A percentile compares a stretch with the other conserved stretches of the same genome.
Evolutionary conservation across 805 yeast genomes (phyloP).

Genomic region (Pichia cabralensis): DNA sequence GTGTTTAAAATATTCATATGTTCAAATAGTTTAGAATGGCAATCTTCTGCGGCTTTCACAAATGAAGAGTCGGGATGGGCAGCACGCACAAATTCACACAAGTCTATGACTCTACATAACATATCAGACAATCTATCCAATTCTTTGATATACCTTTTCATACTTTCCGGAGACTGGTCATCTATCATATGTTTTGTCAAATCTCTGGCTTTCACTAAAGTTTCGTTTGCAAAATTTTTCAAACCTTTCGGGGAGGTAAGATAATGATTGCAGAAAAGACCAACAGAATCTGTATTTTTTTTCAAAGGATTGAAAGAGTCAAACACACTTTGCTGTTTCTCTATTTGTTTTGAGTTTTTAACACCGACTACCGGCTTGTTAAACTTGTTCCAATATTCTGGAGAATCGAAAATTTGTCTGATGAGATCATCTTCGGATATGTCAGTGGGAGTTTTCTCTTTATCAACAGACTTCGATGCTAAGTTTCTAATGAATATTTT

Average conservation of each 20-base stretch:
- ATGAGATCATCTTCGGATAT: slow-evolving; percentile 21
- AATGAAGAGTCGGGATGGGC: slow-evolving; percentile 71
- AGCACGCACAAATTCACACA: slow-evolving; percentile 85
- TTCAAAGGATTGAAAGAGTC: neutral
- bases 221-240: slow-evolving; percentile 50
- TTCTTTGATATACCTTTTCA: slow-evolving; percentile 43
- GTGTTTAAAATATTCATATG: slow-evolving; percentile 91
- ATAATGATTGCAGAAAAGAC: slow-evolving; percentile 67
- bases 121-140: slow-evolving; percentile 82
- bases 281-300: slow-evolving; percentile 22
- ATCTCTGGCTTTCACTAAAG: slow-evolving; percentile 54
- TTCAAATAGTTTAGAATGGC: slow-evolving; percentile 83
- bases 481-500: too few relatives aligned
- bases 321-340: neutral
- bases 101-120: slow-evolving; percentile 84
- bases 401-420: slow-evolving; percentile 51
- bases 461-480: too few relatives aligned
- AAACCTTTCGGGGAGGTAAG: slow-evolving; percentile 65
- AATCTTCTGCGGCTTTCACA: slow-evolving; percentile 72
- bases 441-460: neutral
- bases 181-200: slow-evolving; percentile 48
- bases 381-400: slow-evolving; percentile 43
- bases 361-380: too few relatives aligned
- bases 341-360: too few relatives aligned
- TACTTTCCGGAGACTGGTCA: slow-evolving; percentile 34